phyloP scores from a whole-genome alignment of 805 yeast genomes.

The Candida silvicultrix region DNA sequence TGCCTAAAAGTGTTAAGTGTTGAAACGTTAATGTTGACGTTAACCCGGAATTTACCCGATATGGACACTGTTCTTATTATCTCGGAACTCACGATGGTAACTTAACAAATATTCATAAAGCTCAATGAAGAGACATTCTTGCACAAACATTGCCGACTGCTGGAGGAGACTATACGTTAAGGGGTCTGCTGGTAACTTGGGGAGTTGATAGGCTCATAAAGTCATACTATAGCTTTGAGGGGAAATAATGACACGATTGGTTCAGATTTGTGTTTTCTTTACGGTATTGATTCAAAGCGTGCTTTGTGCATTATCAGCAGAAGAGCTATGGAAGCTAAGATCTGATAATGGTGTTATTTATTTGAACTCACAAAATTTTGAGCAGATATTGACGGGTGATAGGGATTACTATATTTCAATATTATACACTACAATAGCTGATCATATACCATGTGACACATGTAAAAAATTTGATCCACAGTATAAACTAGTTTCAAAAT shows the following conservation, averaged over 20 bases:
- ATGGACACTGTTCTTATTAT: neutral
- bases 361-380: slow-evolving; percentile 30
- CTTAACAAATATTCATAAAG: too few relatives aligned
- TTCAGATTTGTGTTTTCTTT: neutral
- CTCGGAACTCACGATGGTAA: neutral
- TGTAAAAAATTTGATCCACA: slow-evolving; percentile 41
- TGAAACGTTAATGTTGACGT: too few relatives aligned
- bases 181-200: too few relatives aligned
- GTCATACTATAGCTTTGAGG: neutral
- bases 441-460: slow-evolving; percentile 36
- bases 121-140: too few relatives aligned
- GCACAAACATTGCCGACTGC: too few relatives aligned
- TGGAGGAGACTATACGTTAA: too few relatives aligned
- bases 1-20: too few relatives aligned
- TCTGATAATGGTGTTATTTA: slow-evolving; percentile 31
- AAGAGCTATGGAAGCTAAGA: slow-evolving; percentile 5
- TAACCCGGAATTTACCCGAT: neutral
- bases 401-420: slow-evolving; percentile 46
- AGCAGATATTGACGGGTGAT: slow-evolving; percentile 35
- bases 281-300: neutral
- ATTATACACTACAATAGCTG: slow-evolving; percentile 44
- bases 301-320: slow-evolving; percentile 8
- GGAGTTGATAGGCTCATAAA: too few relatives aligned
- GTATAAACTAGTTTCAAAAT: slow-evolving; percentile 32
- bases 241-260: too few relatives aligned